phyloP scores from a whole-genome alignment of 192 early-diverging fungal genomes.

The Podila epigama region DNA sequence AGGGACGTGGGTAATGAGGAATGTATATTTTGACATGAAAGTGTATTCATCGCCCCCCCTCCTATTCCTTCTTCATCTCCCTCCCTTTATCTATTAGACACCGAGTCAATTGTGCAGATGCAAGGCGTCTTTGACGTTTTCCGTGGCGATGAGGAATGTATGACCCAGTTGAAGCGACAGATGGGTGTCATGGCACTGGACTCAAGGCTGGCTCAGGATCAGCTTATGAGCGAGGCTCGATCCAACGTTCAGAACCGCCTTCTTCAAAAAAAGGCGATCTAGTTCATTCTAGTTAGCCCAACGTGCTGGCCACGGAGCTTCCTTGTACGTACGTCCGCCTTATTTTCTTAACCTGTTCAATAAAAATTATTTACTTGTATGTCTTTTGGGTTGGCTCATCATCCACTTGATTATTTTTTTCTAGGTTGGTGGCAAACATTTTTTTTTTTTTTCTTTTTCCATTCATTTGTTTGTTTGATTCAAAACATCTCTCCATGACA shows the following conservation, averaged over 20 bases:
- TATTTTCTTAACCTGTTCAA: not conserved
- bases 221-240: constrained; percentile 33
- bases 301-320: not conserved
- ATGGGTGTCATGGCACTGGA: constrained; percentile 54
- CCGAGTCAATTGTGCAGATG: constrained; percentile 42
- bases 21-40: no score
- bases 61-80: not conserved
- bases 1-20: no score
- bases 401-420: no score
- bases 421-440: no score
- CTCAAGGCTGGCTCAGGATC: constrained; percentile 31
- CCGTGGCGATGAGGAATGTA: constrained; percentile 32
- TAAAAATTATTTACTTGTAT: not conserved
- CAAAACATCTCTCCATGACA: not conserved
- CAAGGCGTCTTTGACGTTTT: constrained; percentile 50
- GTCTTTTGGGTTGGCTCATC: not conserved
- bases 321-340: not conserved
- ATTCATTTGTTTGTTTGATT: not conserved
- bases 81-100: constrained; percentile 3
- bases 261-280: constrained; percentile 15
- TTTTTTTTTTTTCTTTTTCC: constrained; percentile 1
- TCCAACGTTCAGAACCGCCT: constrained; percentile 21
- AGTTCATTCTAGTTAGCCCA: not conserved
- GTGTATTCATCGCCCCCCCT: no score
- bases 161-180: constrained; percentile 43